Percentiles rank a stretch among this genome's conserved stretches.
Conservation (phyloP, 805 yeast genomes). For the Kluyveromyces lactis region DNA sequence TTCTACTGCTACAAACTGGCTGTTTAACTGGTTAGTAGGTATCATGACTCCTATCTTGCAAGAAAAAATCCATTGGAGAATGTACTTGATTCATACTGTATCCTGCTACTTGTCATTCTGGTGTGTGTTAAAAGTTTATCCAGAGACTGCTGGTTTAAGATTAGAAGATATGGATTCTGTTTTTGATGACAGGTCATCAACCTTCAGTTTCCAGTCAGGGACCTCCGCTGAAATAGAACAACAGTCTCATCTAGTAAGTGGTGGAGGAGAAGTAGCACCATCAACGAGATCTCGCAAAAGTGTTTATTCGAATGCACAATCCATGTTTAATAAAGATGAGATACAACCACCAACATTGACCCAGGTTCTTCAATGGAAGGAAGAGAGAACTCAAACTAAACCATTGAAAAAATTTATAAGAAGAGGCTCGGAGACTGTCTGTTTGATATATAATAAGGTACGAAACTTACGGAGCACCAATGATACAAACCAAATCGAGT, state of each 20-base stretch:
- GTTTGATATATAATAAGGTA: conserved; percentile 24
- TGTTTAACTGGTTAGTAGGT: conserved; percentile 86
- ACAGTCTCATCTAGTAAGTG: conserved; percentile 7
- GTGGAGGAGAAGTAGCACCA: not conserved
- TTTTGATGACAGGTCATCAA: conserved; percentile 58
- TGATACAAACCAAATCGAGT: conserved; percentile 7
- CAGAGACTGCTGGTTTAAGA: conserved; percentile 84
- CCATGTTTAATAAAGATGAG: conserved; percentile 14
- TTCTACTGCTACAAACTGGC: conserved; percentile 90
- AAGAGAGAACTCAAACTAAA: conserved; percentile 18
- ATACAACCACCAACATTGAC: conserved; percentile 33
- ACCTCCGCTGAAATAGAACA: conserved; percentile 16
- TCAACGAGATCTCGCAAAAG: conserved; percentile 1
- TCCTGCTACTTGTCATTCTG: conserved; percentile 69
- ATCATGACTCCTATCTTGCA: conserved; percentile 83
- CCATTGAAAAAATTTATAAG: conserved; percentile 26
- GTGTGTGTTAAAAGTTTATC: conserved; percentile 65
- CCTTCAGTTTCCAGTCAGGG: conserved; percentile 26
- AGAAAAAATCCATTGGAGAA: conserved; percentile 66
- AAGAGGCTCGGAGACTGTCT: conserved; percentile 33
- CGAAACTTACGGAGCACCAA: conserved; percentile 8
- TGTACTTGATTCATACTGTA: conserved; percentile 73
- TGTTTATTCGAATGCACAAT: conserved; percentile 1
- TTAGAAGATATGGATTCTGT: conserved; percentile 89
- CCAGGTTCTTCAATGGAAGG: conserved; percentile 30